Evolutionary conservation across 2,329 filamentous ascomycete species (phyloP), one percentile per base, ranked within the genome.

Genomic region (Aspergillus versicolor): DNA sequence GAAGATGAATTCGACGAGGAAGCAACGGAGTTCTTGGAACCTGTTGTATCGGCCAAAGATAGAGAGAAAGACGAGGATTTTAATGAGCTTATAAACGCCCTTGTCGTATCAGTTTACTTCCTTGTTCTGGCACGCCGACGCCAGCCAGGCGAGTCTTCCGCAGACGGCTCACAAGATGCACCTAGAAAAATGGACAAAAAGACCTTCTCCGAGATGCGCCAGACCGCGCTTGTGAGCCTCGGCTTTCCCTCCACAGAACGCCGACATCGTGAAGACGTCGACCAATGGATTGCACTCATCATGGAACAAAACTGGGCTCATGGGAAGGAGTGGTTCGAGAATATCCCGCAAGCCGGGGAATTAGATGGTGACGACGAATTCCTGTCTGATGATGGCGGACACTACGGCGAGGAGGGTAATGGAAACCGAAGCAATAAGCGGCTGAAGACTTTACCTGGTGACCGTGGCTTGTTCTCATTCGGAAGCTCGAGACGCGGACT

Each of bases 321-420:
- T 80, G 87, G 70, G 4, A 70, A 82, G 51, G 86, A 90, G 65
- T 91, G 88, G 88, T 90, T 89, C 58, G 74, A 80, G 27, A 85
- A 89, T 61, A 79, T 80, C 43, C 75, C 76, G 7, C 65, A 65
- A 60, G 73, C 73, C 7, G 73, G 66, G 4, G 73, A 70, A 22
- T 57, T 73, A 9, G 67, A 71, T 40, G 70, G 67, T 1, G 72
- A 75, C 42, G 70, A 66, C 4, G 66, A 69, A n/a, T 65, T 68
- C 27, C 54, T 67, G 19, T 72, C 66, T 12, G 73, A 73, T 9
- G 71, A 65, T 3, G 70, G 68, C 24, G 72, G 70, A 0, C 73
- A 75, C 22, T 74, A 71, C n/a, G 66, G 65, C 42, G 69, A 71
- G 9, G 66, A 69, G 7, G 66, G 69, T n/a, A 73, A 73, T 45